phyloP scores from a whole-genome alignment of 2,329 filamentous ascomycete genomes.

The Salinomyces thailandicus region DNA sequence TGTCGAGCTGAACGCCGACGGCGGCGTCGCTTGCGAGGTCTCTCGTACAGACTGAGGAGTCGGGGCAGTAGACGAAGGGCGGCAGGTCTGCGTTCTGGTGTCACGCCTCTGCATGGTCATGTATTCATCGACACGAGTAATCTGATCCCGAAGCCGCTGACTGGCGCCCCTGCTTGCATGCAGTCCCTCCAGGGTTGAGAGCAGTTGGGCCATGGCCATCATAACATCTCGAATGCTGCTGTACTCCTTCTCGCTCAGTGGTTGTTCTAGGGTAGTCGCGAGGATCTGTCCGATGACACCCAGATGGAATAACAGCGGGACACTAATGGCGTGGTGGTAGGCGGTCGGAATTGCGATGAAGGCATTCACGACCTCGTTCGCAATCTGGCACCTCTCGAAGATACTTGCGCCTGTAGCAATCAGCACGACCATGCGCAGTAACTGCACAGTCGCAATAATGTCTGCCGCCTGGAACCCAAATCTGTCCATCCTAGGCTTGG shows the following conservation, averaged over 20 bases:
- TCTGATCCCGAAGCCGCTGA: no score
- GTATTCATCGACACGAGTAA: no score
- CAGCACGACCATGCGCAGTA: slow-evolving; percentile 36
- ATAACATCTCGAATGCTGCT: no score
- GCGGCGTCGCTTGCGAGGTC: no score
- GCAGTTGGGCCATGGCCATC: no score
- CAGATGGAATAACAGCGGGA: slow-evolving; percentile 39
- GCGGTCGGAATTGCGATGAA: slow-evolving; percentile 35
- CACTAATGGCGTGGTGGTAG: slow-evolving; percentile 39
- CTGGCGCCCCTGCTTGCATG: no score
- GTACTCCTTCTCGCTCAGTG: neutral
- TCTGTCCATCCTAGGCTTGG: slow-evolving; percentile 28
- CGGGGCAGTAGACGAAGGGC: no score
- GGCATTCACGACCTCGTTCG: slow-evolving; percentile 33
- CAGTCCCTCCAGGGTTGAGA: no score
- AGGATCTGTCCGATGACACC: slow-evolving; percentile 32
- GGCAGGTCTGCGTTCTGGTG: no score
- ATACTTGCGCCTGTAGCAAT: slow-evolving; percentile 16
- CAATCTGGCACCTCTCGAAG: slow-evolving; percentile 37
- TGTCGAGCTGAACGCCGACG: no score
- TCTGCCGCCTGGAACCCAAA: slow-evolving; percentile 42
- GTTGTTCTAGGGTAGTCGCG: neutral
- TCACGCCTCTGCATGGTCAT: no score
- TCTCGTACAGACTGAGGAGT: no score
- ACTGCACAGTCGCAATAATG: slow-evolving; percentile 38